Evolutionary conservation across 2,329 filamentous ascomycete species (phyloP).

Genomic region (Clonostachys solani): DNA sequence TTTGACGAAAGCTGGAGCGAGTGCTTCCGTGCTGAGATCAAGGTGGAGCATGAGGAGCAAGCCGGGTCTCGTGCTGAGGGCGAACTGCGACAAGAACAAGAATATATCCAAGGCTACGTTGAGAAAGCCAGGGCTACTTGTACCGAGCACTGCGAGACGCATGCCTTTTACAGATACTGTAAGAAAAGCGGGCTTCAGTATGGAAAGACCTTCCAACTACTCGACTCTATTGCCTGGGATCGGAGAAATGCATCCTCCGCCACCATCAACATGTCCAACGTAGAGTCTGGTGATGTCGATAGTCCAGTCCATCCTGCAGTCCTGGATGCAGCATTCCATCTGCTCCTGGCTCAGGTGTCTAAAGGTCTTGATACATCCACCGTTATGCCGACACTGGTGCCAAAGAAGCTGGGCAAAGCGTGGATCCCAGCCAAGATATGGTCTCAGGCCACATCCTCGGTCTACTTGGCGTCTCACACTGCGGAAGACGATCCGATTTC

Average conservation of each 20-base stretch:
- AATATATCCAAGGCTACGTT: too few species aligned
- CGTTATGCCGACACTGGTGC: constrained; percentile 21
- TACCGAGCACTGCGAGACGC: too few species aligned
- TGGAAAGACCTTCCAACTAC: constrained; percentile 19
- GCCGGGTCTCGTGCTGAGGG: too few species aligned
- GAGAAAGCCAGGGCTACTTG: too few species aligned
- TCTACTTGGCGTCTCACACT: constrained; percentile 2
- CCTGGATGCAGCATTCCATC: constrained; percentile 27
- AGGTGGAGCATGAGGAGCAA: too few species aligned
- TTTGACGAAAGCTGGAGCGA: too few species aligned
- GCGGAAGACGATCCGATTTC: too few species aligned
- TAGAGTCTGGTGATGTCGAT: too few species aligned
- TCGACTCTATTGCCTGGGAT: constrained; percentile 18
- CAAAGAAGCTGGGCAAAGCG: too few species aligned
- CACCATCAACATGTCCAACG: background rate
- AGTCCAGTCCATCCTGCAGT: constrained; percentile 27
- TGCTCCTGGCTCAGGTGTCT: constrained; percentile 15
- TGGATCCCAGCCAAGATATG: constrained; percentile 21
- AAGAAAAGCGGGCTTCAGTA: constrained; percentile 18
- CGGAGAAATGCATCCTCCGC: background rate
- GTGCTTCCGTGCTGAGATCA: background rate
- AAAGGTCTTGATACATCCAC: constrained; percentile 5
- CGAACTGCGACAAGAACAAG: too few species aligned
- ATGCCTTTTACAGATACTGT: too few species aligned
- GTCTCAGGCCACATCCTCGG: background rate